Evolutionary conservation across 208 protist genomes (phyloP).

Genomic region (Trypanosoma scelopori): DNA sequence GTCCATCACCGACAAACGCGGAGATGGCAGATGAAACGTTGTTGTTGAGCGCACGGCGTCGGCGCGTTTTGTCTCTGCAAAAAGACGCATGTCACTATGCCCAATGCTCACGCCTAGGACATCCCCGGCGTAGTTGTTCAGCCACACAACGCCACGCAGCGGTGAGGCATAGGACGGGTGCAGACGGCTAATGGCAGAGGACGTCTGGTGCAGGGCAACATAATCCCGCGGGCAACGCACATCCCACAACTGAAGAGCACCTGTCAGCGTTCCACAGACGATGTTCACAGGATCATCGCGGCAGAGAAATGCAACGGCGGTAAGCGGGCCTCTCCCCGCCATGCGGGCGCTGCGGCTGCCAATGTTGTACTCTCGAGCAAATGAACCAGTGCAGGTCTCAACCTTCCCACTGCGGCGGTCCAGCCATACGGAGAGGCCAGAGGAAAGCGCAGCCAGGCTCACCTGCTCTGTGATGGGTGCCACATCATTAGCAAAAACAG

Average conservation of each 20-base stretch:
- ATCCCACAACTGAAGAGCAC: slow-evolving; percentile 63
- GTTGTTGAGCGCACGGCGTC: slow-evolving; percentile 30
- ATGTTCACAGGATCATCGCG: slow-evolving; percentile 29
- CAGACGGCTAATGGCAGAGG: slow-evolving; percentile 26
- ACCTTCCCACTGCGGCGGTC: slow-evolving; percentile 33
- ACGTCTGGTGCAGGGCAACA: slow-evolving; percentile 27
- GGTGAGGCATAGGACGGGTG: slow-evolving; percentile 9
- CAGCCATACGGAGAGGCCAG: slow-evolving; percentile 42
- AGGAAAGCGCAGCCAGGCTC: slow-evolving; percentile 45
- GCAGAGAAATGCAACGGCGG: slow-evolving; percentile 31
- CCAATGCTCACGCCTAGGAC: slow-evolving; percentile 27
- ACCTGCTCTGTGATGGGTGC: slow-evolving; percentile 34
- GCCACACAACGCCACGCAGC: slow-evolving; percentile 17
- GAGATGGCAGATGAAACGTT: slow-evolving; percentile 34
- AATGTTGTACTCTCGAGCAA: slow-evolving; percentile 30
- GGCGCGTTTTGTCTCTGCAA: slow-evolving; percentile 24
- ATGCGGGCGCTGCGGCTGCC: slow-evolving; percentile 7
- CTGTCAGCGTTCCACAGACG: slow-evolving; percentile 46
- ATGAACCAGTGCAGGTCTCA: slow-evolving; percentile 19
- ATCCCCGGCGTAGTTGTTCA: slow-evolving; percentile 24
- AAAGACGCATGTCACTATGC: slow-evolving; percentile 16
- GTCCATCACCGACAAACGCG: slow-evolving; percentile 35
- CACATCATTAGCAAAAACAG: slow-evolving; percentile 33
- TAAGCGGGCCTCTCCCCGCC: slow-evolving; percentile 24
- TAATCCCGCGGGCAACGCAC: slow-evolving; percentile 34